Percentiles rank a stretch among this genome's conserved stretches.
Conservation (phyloP, 2,329 filamentous ascomycete species). For the Penicillium corylophilum region DNA sequence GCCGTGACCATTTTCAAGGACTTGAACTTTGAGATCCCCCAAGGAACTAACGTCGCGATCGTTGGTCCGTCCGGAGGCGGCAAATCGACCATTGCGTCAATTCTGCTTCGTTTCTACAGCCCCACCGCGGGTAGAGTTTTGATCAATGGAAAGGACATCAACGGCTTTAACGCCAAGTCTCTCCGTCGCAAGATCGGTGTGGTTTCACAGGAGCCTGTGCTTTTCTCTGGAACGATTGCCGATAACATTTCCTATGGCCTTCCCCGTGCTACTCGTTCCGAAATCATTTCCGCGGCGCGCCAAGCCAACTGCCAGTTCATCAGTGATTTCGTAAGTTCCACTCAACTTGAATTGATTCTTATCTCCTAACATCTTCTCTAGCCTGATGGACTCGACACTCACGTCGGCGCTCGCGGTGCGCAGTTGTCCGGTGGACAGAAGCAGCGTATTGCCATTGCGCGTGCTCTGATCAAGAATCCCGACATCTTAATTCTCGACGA, state of each 20-base stretch:
- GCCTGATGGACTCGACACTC: conserved; percentile 91
- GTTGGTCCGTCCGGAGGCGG: conserved; percentile 95
- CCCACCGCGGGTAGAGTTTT: conserved; percentile 74
- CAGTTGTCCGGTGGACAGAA: conserved; percentile 96
- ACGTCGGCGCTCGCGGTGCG: conserved; percentile 85
- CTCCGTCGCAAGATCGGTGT: conserved; percentile 88
- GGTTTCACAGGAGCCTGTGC: conserved; percentile 91
- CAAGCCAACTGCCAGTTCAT: conserved; percentile 97
- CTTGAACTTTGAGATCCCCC: conserved; percentile 84
- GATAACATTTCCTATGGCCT: conserved; percentile 91
- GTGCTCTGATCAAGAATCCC: conserved; percentile 89
- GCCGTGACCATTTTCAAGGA: conserved; percentile 89
- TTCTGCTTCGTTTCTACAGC: conserved; percentile 87
- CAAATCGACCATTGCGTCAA: conserved; percentile 91
- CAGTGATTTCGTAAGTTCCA: conserved; percentile 71
- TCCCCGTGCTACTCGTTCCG: conserved; percentile 71
- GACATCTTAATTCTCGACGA: conserved; percentile 97
- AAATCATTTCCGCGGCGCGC: conserved; percentile 82
- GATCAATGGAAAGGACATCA: conserved; percentile 82
- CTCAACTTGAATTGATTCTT: neutral
- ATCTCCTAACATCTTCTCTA: conserved; percentile 28
- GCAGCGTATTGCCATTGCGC: conserved; percentile 94
- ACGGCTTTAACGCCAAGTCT: conserved; percentile 87
- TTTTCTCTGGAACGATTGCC: conserved; percentile 75
- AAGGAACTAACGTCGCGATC: conserved; percentile 92